Base-by-base conservation (phyloP, 2,329 filamentous ascomycete species). In the Claviceps quebecensis region DNA sequence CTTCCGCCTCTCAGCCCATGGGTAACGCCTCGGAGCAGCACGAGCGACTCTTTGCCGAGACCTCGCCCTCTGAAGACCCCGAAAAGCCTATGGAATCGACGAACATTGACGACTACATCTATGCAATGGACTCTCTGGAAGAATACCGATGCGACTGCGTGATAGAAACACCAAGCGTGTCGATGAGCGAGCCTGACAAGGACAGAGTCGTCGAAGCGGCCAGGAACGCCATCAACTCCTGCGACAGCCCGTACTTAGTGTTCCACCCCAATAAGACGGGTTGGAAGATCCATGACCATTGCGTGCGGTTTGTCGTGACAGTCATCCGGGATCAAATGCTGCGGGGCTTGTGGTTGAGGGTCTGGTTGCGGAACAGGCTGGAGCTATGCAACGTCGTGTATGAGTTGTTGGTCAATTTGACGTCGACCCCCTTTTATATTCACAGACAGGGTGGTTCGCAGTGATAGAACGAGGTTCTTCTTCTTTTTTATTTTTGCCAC, bases 31-130 rank as follows among this genome's bases (percentile, higher is more conserved):
- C 62, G 19, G 52, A 56, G 3, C 67, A 69, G 55, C 65, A 68
- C 55, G 63, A 68, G 56, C 65, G 66, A 34, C 65, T 70, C 40
- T 60, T 69, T 49, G 58, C 69, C 54, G 66, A 69, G 55, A 62
- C 68, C 40, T 61, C 70, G 14, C 66, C 67, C 34, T 66, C 69
- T 60, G 63, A 63, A 46, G 63, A 65, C 47, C 23, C 53, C 34
- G 45, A 46, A 23, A 58, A 62, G 53, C 69, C 70, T 56, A 63
- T 62, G 41, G 61, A 61, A 23, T 70, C 66, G 67, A 61, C 69
- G 53, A 41, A 56, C 64, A 53, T 47, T 26, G 23, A 7, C 55
- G 40, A 60, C 59, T 41, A 59, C 5, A 26, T 69, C 17, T 3
- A 23, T 4, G 22, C n/a, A n/a, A 59, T 60, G 49, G 65, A 64